These are phyloP conservation scores for Thelonectria discophora DNA, from an alignment of 2,329 filamentous ascomycete genomes.

Conservation along the genomic window DNA sequence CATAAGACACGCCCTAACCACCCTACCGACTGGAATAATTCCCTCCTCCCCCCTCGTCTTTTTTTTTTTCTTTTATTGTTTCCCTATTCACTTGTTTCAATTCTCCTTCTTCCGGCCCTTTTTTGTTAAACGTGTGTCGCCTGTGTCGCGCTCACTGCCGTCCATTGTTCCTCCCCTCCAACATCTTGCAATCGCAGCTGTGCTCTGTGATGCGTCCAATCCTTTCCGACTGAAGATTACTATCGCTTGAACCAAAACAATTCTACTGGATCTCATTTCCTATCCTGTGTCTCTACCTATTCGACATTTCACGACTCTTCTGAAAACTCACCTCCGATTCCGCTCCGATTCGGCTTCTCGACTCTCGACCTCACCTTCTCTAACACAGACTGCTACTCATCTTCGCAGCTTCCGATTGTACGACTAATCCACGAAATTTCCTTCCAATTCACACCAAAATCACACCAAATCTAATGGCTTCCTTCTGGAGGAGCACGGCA, in stretches of 20 bases:
- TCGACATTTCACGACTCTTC: neutral
- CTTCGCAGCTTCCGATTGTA: slow-evolving; percentile 1
- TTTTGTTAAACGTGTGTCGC: neutral
- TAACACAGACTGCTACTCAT: neutral
- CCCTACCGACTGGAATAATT: too few relatives aligned
- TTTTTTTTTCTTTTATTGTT: neutral
- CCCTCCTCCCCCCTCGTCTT: neutral
- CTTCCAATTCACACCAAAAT: neutral
- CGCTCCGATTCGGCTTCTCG: neutral
- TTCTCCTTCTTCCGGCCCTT: neutral
- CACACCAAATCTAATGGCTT: slow-evolving; percentile 18
- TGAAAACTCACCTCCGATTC: neutral
- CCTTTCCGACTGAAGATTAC: slow-evolving; percentile 8
- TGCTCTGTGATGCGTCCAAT: slow-evolving; percentile 19
- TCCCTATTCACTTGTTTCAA: neutral
- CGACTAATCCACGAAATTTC: neutral
- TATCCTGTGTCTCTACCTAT: neutral
- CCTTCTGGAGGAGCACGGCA: slow-evolving; percentile 15
- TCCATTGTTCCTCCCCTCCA: slow-evolving; percentile 1
- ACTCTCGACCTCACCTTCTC: neutral
- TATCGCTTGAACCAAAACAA: slow-evolving; percentile 6
- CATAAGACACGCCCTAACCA: neutral
- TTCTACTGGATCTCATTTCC: slow-evolving; percentile 3
- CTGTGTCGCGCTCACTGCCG: neutral
- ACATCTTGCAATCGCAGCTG: slow-evolving; percentile 1